Percentiles rank a stretch among this genome's conserved stretches.
Evolutionary conservation across 2,329 filamentous ascomycete species (phyloP).

Genomic region (Passalora sequoiae): DNA sequence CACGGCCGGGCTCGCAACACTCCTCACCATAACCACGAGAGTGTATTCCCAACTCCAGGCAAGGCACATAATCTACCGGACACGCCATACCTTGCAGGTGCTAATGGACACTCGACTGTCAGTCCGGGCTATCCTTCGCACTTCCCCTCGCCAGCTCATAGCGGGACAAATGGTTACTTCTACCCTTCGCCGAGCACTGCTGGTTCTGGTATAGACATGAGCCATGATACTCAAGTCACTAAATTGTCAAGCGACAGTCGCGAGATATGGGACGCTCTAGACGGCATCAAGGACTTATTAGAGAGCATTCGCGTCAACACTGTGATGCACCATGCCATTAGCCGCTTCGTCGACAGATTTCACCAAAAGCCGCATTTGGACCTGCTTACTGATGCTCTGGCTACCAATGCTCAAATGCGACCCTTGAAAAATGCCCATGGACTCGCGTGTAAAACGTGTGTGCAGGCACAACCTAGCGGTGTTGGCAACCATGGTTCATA

Average conservation of each 20-base stretch:
- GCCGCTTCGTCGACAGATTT: constrained; percentile 55
- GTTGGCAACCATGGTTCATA: constrained; percentile 32
- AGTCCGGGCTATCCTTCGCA: constrained; percentile 2
- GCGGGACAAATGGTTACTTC: constrained; percentile 4
- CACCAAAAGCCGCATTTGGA: constrained; percentile 53
- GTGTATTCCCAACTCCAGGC: constrained; percentile 7
- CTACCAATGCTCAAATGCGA: constrained; percentile 38
- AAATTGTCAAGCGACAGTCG: constrained; percentile 51
- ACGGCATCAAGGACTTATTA: constrained; percentile 56
- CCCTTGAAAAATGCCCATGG: constrained; percentile 42
- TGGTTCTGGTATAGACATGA: constrained; percentile 1
- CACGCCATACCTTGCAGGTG: constrained; percentile 13
- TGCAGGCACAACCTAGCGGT: constrained; percentile 21
- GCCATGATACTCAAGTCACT: constrained; percentile 18
- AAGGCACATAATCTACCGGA: constrained; percentile 10
- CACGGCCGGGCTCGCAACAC: constrained; percentile 16
- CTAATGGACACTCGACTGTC: constrained; percentile 7
- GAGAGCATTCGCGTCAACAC: constrained; percentile 56
- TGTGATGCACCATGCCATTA: constrained; percentile 58
- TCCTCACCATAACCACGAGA: constrained; percentile 13
- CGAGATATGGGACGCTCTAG: constrained; percentile 59
- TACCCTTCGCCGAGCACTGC: neutral
- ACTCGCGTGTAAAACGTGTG: constrained; percentile 39
- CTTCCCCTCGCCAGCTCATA: neutral
- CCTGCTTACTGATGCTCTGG: constrained; percentile 48